Percentiles rank a stretch among this genome's conserved stretches.
phyloP scores from a whole-genome alignment of 1,139 yeast genomes.

The Trichomonascaceae sp. region DNA sequence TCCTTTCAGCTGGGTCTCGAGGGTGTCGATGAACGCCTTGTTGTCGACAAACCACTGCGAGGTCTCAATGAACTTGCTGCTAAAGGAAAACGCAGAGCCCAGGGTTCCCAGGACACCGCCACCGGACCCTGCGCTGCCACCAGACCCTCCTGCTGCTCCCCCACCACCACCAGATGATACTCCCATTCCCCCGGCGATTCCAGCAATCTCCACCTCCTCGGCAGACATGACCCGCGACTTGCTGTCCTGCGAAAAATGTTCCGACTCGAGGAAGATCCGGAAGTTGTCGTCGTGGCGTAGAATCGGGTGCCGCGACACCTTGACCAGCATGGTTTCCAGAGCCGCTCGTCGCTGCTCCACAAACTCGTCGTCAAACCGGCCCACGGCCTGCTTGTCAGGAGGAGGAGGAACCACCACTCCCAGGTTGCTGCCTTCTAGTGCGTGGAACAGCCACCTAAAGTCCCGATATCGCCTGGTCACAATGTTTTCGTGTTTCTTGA shows the following conservation, averaged over 20 bases:
- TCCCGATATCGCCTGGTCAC: slow-evolving; percentile 75
- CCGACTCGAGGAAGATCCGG: slow-evolving; percentile 61
- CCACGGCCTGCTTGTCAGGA: slow-evolving; percentile 89
- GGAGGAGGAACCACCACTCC: slow-evolving; percentile 94
- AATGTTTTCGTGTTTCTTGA: slow-evolving; percentile 28
- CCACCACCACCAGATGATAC: slow-evolving; percentile 1
- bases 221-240: slow-evolving; percentile 14
- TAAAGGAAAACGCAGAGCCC: slow-evolving; percentile 39
- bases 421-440: slow-evolving; percentile 73
- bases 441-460: slow-evolving; percentile 81
- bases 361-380: slow-evolving; percentile 76
- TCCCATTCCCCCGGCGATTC: slow-evolving; percentile 1
- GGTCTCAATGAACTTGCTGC: slow-evolving; percentile 54
- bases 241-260: slow-evolving; percentile 47
- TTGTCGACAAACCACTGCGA: slow-evolving; percentile 68
- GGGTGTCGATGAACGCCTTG: slow-evolving; percentile 51
- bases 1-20: slow-evolving; percentile 62
- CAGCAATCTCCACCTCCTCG: slow-evolving; percentile 17
- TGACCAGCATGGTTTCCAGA: slow-evolving; percentile 75
- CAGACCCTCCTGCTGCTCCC: too few species aligned
- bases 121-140: slow-evolving; percentile 11
- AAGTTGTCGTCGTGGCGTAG: slow-evolving; percentile 67
- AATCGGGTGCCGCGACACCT: slow-evolving; percentile 42
- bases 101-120: slow-evolving; percentile 53
- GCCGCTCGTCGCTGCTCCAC: slow-evolving; percentile 77